Base-by-base conservation (phyloP, 192 early-diverging fungal genomes). In the Gorgonomyces haynaldii region DNA sequence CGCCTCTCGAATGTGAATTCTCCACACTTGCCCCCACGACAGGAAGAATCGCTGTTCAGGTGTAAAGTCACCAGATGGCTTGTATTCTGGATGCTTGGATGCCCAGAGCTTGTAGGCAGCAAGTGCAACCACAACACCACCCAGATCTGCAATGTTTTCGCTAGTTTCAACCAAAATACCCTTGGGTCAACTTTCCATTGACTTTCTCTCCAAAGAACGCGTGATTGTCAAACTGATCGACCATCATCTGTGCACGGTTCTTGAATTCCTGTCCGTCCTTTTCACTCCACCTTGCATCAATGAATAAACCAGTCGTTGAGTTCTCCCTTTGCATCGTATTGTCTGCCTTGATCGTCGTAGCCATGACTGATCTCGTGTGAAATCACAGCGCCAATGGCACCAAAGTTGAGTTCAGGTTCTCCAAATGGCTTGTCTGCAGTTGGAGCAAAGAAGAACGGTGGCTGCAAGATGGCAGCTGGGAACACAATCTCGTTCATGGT, bases 291-390 rank as follows among this genome's bases (percentile, higher is more conserved):
- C n/a, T n/a, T n/a, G n/a, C n/a, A n/a, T n/a, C n/a, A n/a, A n/a
- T n/a, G n/a, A n/a, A n/a, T n/a, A n/a, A n/a, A n/a, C 65, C 65
- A 67, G 50, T 67, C 45, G 2, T 35, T 22, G 13, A 67, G 12
- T 17, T 55, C 39, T 20, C 65, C 65, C 0, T 20, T 27, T 1
- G 21, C 37, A 37, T 67, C 61, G 34, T 53, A 67, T 25, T 25
- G 17, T 12, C 61, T 29, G 2, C 65, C 65, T 23, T 49, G 38
- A 41, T 61, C 52, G 37, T 67, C 65, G 48, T 56, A 66, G 1
- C 60, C 61, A 41, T 66, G 64, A 19, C 52, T 61, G 16, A 66
- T 42, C 39, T 67, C 65, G 45, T 67, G 65, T 9, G 56, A 57
- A 29, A 67, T 53, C 12, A 64, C 53, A n/a, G 45, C 49, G 25